Evolutionary conservation across 495 filamentous ascomycete genomes (phyloP), one percentile per base, ranked within the genome.

Genomic region (Cercophora samala): DNA sequence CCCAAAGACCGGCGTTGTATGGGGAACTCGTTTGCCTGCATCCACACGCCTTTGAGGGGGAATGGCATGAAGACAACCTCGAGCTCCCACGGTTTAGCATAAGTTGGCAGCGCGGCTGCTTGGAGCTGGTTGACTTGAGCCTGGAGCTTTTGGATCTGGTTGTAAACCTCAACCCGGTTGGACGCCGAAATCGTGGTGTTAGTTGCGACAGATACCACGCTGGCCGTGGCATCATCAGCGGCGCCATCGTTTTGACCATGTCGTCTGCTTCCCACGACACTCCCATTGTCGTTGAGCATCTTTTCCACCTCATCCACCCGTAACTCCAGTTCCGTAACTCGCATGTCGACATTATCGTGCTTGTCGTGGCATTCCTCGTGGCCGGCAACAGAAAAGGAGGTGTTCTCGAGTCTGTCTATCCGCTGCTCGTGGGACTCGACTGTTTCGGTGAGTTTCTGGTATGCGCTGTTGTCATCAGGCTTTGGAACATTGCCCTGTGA

Each of bases 11-110:
- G 74, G n/a, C 74, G 75, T 69, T 81, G 82, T 62, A 72, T 79
- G 6, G 77, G 73, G 25, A 83, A 81, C 13, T 85, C 81, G 62
- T 80, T 73, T 15, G 80, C 69, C 52, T 78, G 74, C 68, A 83
- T 82, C 88, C 88, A 91, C 37, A 90, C 75, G 6, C 85, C 85
- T 70, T 82, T 84, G 55, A 91, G 76, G 1, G 84, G 85, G 76
- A 88, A 91, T 37, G 89, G 88, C n/a, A 90, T 70, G 61, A 90
- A 84, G 19, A 90, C 80, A 21, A 91, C 87, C 70, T 91, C 88
- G 24, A 91, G 73, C 68, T 88, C 82, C 87, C 87, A 90, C 5
- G 88, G 88, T n/a, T 82, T 79, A 21, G 75, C 74, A 60, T 76
- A 78, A 0, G 87, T 83, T 11, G 89, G 87, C 25, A 84, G 71